phyloP scores from a whole-genome alignment of 169 alveolate species.

The Cryptosporidium baileyi region DNA sequence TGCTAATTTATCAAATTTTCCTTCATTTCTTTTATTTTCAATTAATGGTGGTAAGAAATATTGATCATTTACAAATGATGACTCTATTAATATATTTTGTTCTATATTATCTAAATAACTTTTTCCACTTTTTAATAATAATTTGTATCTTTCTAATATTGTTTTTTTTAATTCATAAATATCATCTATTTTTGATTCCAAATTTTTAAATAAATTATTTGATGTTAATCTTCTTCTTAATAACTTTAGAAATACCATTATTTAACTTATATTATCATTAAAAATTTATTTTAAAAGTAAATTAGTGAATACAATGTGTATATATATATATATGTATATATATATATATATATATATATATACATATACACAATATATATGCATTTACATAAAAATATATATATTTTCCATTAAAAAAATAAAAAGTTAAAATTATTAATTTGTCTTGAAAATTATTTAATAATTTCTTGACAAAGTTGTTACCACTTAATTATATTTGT shows the following conservation, averaged over 20 bases:
- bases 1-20: not conserved
- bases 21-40: not conserved
- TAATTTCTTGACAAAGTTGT: no score
- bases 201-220: not conserved
- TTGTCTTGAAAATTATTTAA: not conserved
- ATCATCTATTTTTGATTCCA: not conserved
- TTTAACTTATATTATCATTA: not conserved
- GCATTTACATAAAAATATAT: no score
- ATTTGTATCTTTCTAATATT: slow-evolving; percentile 18
- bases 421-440: no score
- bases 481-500: no score
- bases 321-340: no score
- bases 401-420: no score
- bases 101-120: not conserved
- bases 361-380: no score
- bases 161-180: slow-evolving; percentile 31
- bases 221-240: not conserved
- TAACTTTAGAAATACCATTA: slow-evolving; percentile 7
- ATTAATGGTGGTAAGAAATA: slow-evolving; percentile 42
- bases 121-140: not conserved
- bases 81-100: not conserved
- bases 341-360: no score
- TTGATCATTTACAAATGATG: slow-evolving; percentile 47
- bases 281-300: not conserved
- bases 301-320: not conserved